phyloP scores from a whole-genome alignment of 1,284 basidiomycete genomes.

The Ceratobasidium theobromae region DNA sequence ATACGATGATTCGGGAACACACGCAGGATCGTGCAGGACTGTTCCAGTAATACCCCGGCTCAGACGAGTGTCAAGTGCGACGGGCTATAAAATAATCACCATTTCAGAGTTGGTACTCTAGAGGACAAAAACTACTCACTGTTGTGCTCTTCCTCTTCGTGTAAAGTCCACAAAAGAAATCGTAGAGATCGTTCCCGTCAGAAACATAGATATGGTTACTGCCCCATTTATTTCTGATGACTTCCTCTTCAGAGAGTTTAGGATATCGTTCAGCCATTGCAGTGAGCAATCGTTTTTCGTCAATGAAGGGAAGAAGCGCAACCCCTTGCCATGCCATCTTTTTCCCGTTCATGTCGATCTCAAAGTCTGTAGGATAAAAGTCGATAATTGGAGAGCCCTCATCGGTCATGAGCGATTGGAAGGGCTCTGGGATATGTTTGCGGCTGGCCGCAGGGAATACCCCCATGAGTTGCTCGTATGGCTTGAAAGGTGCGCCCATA shows the following conservation, averaged over 20 bases:
- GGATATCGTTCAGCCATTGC: constrained; percentile 80
- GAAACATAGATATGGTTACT: constrained; percentile 84
- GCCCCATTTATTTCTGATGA: constrained; percentile 82
- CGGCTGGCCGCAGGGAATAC: constrained; percentile 96
- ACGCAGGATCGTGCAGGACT: constrained; percentile 81
- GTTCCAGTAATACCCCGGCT: constrained; percentile 81
- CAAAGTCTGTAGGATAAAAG: constrained; percentile 91
- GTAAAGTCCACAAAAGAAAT: constrained; percentile 85
- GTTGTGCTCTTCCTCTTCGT: constrained; percentile 81
- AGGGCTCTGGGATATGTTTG: constrained; percentile 80
- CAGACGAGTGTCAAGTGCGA: constrained; percentile 63
- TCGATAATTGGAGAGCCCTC: constrained; percentile 92
- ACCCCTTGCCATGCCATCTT: constrained; percentile 99
- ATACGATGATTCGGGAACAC: constrained; percentile 89
- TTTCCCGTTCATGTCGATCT: constrained; percentile 99
- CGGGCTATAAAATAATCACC: constrained; percentile 41
- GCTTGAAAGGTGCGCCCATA: constrained; percentile 87
- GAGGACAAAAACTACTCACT: constrained; percentile 52
- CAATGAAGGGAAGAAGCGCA: constrained; percentile 94
- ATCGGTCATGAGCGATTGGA: constrained; percentile 88
- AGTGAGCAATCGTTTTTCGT: constrained; percentile 76
- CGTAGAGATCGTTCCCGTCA: constrained; percentile 82
- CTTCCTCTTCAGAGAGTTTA: constrained; percentile 79
- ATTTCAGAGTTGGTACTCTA: constrained; percentile 12
- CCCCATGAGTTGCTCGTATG: constrained; percentile 97